Percentiles rank a stretch among this genome's conserved stretches.
phyloP scores from a whole-genome alignment of 208 protist species.

The Phytomonas sp. region DNA sequence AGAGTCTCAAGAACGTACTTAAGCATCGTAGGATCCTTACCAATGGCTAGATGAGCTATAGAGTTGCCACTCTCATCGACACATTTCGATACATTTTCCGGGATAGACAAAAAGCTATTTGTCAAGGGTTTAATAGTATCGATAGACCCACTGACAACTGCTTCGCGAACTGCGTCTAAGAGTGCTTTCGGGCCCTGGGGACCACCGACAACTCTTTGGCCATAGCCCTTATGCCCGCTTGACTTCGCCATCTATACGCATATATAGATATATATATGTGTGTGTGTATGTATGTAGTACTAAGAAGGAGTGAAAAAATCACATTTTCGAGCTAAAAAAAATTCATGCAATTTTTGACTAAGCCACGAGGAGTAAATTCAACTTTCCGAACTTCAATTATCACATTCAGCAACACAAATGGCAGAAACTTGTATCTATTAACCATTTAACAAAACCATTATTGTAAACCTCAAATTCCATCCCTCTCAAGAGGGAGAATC shows the following conservation, averaged over 20 bases:
- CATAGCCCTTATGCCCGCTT: constrained; percentile 6
- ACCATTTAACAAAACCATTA: neutral
- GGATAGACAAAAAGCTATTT: constrained; percentile 65
- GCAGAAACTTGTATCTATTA: neutral
- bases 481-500: neutral
- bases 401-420: neutral
- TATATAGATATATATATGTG: constrained; percentile 3
- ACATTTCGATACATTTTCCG: constrained; percentile 81
- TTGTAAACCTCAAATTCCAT: neutral
- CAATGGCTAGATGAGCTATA: constrained; percentile 67
- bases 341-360: neutral
- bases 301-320: constrained; percentile 6
- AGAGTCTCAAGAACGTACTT: constrained; percentile 60
- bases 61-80: constrained; percentile 83
- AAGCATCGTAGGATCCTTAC: constrained; percentile 58
- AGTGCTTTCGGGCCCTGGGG: constrained; percentile 79
- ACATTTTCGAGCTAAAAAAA: neutral
- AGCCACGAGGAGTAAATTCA: neutral
- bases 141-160: constrained; percentile 54
- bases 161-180: constrained; percentile 68
- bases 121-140: constrained; percentile 54
- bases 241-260: neutral
- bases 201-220: constrained; percentile 58
- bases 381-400: neutral
- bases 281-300: constrained; percentile 1